These are phyloP conservation scores for Colletotrichum abscissum DNA, from an alignment of 2,329 filamentous ascomycete genomes.

Conservation along the genomic window DNA sequence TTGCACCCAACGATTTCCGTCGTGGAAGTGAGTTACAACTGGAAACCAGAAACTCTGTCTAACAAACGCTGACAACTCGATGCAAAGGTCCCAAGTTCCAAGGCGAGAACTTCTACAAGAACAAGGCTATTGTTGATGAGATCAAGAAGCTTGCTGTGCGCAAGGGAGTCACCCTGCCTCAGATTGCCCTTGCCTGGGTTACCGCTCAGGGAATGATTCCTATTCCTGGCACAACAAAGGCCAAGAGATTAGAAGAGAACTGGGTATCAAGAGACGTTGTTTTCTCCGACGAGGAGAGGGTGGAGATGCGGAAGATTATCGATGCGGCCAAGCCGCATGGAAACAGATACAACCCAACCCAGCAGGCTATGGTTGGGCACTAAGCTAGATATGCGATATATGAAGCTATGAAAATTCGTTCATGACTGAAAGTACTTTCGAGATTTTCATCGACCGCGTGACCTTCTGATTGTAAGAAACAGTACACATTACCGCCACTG, in stretches of 20 bases:
- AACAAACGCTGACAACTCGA: conserved; percentile 38
- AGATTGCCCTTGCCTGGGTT: conserved; percentile 54
- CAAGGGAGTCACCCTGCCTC: conserved; percentile 47
- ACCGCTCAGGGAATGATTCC: conserved; percentile 54
- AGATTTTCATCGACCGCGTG: neutral
- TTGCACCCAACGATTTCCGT: conserved; percentile 54
- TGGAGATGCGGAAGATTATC: conserved; percentile 51
- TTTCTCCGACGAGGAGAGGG: conserved; percentile 49
- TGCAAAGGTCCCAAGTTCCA: conserved; percentile 47
- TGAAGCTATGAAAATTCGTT: neutral
- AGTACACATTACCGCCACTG: neutral
- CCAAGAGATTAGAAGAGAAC: conserved; percentile 51
- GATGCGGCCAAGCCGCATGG: conserved; percentile 50
- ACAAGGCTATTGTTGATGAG: conserved; percentile 52
- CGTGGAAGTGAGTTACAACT: conserved; percentile 44
- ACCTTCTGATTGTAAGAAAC: neutral
- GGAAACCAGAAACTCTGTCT: neutral
- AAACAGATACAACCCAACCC: conserved; percentile 43
- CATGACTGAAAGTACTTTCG: neutral
- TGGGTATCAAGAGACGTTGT: conserved; percentile 49
- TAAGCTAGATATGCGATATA: neutral
- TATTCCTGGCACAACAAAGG: conserved; percentile 58
- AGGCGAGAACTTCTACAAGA: conserved; percentile 58
- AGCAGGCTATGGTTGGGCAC: conserved; percentile 34
- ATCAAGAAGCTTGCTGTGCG: conserved; percentile 51